A percentile compares a stretch with the other conserved stretches of the same genome.
Evolutionary conservation across 257 asterid species (phyloP).

Genomic region (Primulina tabacum): DNA sequence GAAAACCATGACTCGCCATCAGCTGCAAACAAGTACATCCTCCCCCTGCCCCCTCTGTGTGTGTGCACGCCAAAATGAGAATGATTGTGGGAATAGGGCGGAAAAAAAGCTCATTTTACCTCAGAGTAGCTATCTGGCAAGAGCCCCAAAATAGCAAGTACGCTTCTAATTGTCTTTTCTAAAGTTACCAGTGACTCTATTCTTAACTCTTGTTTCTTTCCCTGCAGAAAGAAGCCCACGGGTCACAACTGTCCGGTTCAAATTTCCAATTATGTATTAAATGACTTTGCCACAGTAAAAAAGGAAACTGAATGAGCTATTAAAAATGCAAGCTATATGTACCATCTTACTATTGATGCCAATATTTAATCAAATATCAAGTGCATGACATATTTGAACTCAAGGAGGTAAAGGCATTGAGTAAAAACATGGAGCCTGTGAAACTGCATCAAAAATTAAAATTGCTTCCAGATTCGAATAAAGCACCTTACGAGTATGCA

Average conservation of each 20-base stretch:
- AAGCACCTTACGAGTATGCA: conserved; percentile 85
- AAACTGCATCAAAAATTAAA: background rate
- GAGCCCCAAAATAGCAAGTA: conserved; percentile 68
- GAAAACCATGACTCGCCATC: background rate
- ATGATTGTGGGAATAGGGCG: background rate
- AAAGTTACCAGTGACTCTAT: conserved; percentile 74
- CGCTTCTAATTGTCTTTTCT: conserved; percentile 48
- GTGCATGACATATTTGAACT: background rate
- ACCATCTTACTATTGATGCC: conserved; percentile 15
- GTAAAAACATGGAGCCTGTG: background rate
- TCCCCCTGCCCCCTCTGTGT: background rate
- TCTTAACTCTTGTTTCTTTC: conserved; percentile 78
- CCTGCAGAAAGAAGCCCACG: conserved; percentile 47
- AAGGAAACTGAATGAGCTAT: background rate
- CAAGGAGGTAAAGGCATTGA: background rate
- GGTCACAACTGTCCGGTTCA: conserved; percentile 15
- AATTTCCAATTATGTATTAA: background rate
- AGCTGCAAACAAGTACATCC: background rate
- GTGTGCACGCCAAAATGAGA: background rate
- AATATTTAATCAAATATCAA: conserved; percentile 10
- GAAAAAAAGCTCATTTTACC: conserved; percentile 36
- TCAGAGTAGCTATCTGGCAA: conserved; percentile 64
- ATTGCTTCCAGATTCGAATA: conserved; percentile 11
- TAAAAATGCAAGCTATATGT: background rate
- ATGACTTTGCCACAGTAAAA: conserved; percentile 14